Conservation (phyloP, 1,284 basidiomycete genomes). For the Leccinum ponderosum region DNA sequence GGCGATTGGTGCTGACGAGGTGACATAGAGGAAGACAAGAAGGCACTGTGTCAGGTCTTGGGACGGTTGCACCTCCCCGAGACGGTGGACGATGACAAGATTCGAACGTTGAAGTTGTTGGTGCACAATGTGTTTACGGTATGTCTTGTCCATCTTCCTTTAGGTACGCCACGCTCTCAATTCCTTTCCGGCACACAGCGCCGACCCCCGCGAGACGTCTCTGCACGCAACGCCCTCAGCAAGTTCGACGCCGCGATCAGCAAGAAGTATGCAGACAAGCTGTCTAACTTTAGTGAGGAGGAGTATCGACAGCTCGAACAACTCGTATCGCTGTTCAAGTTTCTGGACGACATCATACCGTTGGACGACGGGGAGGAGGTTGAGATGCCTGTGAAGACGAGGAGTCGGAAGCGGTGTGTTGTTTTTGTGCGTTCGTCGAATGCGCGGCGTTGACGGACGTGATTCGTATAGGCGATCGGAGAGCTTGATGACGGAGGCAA, state of each 20-base stretch:
- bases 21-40: conserved; percentile 72
- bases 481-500: conserved; percentile 42
- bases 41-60: conserved; percentile 79
- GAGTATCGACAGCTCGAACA: conserved; percentile 61
- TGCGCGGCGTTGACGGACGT: background rate
- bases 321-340: conserved; percentile 63
- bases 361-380: conserved; percentile 55
- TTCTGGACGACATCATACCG: conserved; percentile 62
- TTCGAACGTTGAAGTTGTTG: conserved; percentile 66
- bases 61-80: conserved; percentile 77
- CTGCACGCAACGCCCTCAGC: conserved; percentile 74
- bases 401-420: conserved; percentile 46
- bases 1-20: background rate
- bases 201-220: conserved; percentile 72
- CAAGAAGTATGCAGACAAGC: conserved; percentile 72
- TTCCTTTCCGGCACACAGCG: conserved; percentile 46
- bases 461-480: conserved; percentile 42
- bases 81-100: conserved; percentile 65
- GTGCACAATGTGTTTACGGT: conserved; percentile 64
- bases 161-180: background rate
- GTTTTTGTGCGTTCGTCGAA: background rate
- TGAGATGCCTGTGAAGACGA: conserved; percentile 40
- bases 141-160: conserved; percentile 20
- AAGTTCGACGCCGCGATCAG: conserved; percentile 69
- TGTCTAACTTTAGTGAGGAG: conserved; percentile 73